Conservation (phyloP, 805 yeast genomes). For the Candida coleopterorum region DNA sequence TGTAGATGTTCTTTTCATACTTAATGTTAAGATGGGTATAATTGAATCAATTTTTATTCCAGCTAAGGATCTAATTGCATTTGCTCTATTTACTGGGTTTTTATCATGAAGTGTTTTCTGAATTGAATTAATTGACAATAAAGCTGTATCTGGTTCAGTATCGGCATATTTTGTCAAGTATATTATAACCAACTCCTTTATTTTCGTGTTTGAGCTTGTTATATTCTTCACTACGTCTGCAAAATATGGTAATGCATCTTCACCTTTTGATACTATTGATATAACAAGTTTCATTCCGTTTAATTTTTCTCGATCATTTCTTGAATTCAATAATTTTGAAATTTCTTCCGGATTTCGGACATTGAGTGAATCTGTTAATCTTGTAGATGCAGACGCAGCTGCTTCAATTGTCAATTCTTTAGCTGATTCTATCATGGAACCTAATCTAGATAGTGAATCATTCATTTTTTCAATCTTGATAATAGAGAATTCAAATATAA, state of each 20-base stretch:
- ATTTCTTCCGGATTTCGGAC: constrained; percentile 64
- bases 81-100: constrained; percentile 60
- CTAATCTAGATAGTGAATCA: constrained; percentile 53
- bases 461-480: constrained; percentile 20
- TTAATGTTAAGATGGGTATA: constrained; percentile 69
- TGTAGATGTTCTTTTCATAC: constrained; percentile 59
- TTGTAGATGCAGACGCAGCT: constrained; percentile 70
- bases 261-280: constrained; percentile 36
- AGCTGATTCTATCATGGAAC: constrained; percentile 76
- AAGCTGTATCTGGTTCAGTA: constrained; percentile 81
- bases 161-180: constrained; percentile 77
- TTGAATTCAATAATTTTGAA: constrained; percentile 58
- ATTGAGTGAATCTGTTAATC: constrained; percentile 58
- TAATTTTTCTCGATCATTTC: constrained; percentile 50
- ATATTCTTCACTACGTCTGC: constrained; percentile 89
- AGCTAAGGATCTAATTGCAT: constrained; percentile 73
- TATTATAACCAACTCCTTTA: constrained; percentile 71
- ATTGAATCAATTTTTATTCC: constrained; percentile 82
- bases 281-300: constrained; percentile 40
- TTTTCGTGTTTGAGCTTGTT: constrained; percentile 57
- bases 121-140: constrained; percentile 84
- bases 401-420: constrained; percentile 76
- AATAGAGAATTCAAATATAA: too few relatives aligned
- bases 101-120: constrained; percentile 77
- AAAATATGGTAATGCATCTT: constrained; percentile 46